These are phyloP conservation scores for Saraca asoca DNA, from an alignment of 331 rosid species.

Conservation along the genomic window DNA sequence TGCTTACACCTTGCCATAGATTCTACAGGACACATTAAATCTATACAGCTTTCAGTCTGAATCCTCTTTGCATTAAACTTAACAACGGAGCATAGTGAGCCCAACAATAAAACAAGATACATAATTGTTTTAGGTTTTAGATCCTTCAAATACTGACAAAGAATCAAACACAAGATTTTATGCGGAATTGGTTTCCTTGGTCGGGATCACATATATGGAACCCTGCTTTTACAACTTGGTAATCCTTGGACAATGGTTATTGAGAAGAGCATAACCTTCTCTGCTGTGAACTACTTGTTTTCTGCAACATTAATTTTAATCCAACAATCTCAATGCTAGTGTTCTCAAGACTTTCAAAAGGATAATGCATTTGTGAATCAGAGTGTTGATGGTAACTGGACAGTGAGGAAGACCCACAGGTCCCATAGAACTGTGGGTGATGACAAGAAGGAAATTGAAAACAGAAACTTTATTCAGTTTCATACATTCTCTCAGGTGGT, in stretches of 20 bases:
- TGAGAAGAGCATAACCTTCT: background rate
- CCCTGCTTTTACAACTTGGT: background rate
- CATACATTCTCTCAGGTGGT: slow-evolving; percentile 44
- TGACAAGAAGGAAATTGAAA: slow-evolving; percentile 34
- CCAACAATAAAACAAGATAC: no score
- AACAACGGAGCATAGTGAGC: no score
- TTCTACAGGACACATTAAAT: no score
- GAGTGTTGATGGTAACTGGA: slow-evolving; percentile 33
- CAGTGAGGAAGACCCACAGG: slow-evolving; percentile 25
- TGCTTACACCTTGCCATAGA: no score
- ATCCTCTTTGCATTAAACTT: no score
- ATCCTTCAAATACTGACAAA: no score
- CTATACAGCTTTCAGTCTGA: no score
- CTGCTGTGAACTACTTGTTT: background rate
- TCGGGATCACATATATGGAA: slow-evolving; percentile 2
- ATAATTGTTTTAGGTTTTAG: no score
- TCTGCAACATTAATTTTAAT: no score
- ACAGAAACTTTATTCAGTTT: slow-evolving; percentile 36
- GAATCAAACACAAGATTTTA: no score
- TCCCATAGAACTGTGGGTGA: slow-evolving; percentile 28
- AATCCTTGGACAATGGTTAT: slow-evolving; percentile 15
- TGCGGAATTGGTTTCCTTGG: no score
- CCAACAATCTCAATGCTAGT: no score
- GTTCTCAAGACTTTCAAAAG: slow-evolving; percentile 1
- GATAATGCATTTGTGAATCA: background rate